Conservation (phyloP, 352 stramenopile species). For the Peronospora farinosa region DNA sequence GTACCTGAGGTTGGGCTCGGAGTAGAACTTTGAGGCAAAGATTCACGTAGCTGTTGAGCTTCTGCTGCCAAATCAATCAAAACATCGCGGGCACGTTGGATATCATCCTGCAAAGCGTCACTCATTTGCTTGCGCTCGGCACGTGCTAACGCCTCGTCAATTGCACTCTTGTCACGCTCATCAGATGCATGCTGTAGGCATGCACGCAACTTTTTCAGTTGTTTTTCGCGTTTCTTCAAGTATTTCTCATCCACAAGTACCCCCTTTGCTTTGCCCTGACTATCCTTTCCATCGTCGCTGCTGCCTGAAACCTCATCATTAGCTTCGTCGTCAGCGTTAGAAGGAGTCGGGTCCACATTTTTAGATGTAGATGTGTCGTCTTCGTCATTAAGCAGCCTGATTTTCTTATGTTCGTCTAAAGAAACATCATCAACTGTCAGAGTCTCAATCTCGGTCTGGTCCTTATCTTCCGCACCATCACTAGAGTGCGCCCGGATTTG, state of each 20-base stretch:
- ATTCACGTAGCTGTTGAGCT: conserved; percentile 17
- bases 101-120: conserved; percentile 52
- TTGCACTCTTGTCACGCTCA: conserved; percentile 40
- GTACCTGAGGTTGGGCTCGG: conserved; percentile 5
- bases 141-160: conserved; percentile 58
- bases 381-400: conserved; percentile 1
- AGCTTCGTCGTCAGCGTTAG: conserved; percentile 23
- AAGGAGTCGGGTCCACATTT: background rate
- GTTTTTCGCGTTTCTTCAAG: conserved; percentile 64
- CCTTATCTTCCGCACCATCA: conserved; percentile 6
- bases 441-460: conserved; percentile 6
- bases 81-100: conserved; percentile 37
- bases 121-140: conserved; percentile 73
- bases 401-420: conserved; percentile 2
- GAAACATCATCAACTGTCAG: background rate
- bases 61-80: conserved; percentile 33
- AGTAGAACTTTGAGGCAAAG: conserved; percentile 4
- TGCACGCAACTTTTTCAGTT: conserved; percentile 60
- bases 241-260: conserved; percentile 75
- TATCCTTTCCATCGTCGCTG: conserved; percentile 33
- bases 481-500: conserved; percentile 21
- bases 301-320: conserved; percentile 28
- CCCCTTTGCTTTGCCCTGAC: conserved; percentile 26
- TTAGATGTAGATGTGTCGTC: background rate
- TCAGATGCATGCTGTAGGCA: conserved; percentile 37